Base-by-base conservation (phyloP, 768 basidiomycete genomes). In the Xanthoconium purpureum region DNA sequence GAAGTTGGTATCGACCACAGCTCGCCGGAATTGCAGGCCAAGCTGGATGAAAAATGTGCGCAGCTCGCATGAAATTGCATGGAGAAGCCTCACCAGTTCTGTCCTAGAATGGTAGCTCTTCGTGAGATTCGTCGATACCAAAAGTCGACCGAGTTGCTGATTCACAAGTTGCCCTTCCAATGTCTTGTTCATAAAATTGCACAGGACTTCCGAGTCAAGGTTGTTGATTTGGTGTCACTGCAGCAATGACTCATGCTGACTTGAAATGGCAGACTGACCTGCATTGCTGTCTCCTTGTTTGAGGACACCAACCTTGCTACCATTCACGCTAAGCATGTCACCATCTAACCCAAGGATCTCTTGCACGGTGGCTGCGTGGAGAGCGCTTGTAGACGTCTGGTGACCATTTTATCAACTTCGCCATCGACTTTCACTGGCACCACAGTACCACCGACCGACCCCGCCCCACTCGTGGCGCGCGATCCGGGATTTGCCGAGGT, bases 121-220 rank as follows among this genome's bases (percentile, higher is more conserved):
- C 89, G 90, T 77, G 91, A 93, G 77, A 92, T 93, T 68, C 76
- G 89, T 73, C 82, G 89, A 46, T 91, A 92, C 81, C 91, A 93
- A 76, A 90, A 89, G 77, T 90, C 88, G 59, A 91, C 89, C 52
- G 89, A 93, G 76, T 79, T 91, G 57, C 79, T 93, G 52, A 91
- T 93, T 69, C 83, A 89, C 68, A 93, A 91, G 76, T 83, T 92
- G 53, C 90, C 91, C 53, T 93, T 94, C 87, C 89, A 93, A 78
- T 84, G 90, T 61, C 84, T 93, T 10, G 91, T 94, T 4, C 87
- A 86, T 75, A 91, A 94, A 74, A 93, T 94, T 63, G 89, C 91
- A 32, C 89, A 91, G 75, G 91, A 92, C 69, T 93, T 91, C 82
- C n/a, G n/a, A n/a, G n/a, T n/a, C n/a, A 92, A 93, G 81, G 88